These are phyloP conservation scores for Rhododendron ferrugineum DNA, from an alignment of 148 eudicot genomes.

Conservation along the genomic window DNA sequence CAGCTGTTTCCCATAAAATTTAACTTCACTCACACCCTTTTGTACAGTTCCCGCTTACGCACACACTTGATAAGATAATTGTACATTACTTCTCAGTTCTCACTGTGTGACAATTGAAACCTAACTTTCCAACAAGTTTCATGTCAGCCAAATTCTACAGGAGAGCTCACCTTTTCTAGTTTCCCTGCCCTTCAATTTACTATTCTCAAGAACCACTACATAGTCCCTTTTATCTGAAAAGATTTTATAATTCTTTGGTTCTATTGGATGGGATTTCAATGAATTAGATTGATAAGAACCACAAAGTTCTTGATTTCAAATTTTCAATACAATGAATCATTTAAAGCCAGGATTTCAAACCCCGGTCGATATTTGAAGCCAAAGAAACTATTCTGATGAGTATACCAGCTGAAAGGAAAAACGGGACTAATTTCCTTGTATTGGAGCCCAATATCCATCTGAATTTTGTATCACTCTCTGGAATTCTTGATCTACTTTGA, in stretches of 20 bases:
- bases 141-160: neutral
- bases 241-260: neutral
- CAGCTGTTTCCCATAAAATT: neutral
- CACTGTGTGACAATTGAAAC: neutral
- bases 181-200: neutral
- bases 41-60: neutral
- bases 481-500: too few relatives aligned
- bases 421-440: too few relatives aligned
- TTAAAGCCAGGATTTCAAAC: too few relatives aligned
- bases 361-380: too few relatives aligned
- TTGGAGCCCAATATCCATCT: too few relatives aligned
- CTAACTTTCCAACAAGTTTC: neutral
- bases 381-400: too few relatives aligned
- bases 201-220: neutral
- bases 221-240: neutral
- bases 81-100: neutral
- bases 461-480: too few relatives aligned
- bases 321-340: neutral
- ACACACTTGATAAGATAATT: neutral
- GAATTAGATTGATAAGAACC: neutral
- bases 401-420: too few relatives aligned
- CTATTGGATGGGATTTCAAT: neutral
- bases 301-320: neutral
- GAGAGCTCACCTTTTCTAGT: neutral
- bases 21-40: neutral